Conservation (phyloP, 176 grass and related monocot species). For the Neostapfia colusana region DNA sequence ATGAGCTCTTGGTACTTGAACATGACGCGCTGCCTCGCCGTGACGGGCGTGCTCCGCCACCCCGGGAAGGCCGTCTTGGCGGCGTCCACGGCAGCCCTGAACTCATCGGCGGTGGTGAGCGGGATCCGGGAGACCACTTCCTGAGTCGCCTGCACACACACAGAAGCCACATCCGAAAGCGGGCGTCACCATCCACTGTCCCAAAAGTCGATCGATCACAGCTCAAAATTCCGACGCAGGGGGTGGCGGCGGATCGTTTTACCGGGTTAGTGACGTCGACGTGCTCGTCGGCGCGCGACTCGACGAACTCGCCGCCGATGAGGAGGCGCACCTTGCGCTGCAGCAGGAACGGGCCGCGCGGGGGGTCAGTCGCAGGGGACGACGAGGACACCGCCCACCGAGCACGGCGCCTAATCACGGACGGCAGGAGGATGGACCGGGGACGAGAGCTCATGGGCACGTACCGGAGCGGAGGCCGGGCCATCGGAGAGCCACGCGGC, state of each 20-base stretch:
- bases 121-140: constrained; percentile 88
- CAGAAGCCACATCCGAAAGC: not conserved
- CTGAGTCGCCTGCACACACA: constrained; percentile 76
- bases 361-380: not conserved
- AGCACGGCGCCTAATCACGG: not conserved
- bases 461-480: constrained; percentile 44
- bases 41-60: constrained; percentile 79
- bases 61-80: constrained; percentile 75
- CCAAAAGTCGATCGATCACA: not conserved
- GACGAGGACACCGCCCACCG: not conserved
- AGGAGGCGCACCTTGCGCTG: constrained; percentile 77
- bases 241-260: not conserved
- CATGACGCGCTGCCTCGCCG: constrained; percentile 88
- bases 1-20: constrained; percentile 97
- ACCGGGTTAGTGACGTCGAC: constrained; percentile 91
- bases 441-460: not conserved
- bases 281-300: constrained; percentile 60
- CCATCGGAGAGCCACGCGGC: constrained; percentile 48
- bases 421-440: not conserved
- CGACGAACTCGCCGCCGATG: constrained; percentile 83
- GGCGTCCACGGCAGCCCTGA: constrained; percentile 71
- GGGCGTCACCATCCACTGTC: not conserved
- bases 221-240: not conserved
- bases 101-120: constrained; percentile 85
- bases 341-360: not conserved